Evolutionary conservation across 257 asterid species (phyloP).

Genomic region (Echites panduratus): DNA sequence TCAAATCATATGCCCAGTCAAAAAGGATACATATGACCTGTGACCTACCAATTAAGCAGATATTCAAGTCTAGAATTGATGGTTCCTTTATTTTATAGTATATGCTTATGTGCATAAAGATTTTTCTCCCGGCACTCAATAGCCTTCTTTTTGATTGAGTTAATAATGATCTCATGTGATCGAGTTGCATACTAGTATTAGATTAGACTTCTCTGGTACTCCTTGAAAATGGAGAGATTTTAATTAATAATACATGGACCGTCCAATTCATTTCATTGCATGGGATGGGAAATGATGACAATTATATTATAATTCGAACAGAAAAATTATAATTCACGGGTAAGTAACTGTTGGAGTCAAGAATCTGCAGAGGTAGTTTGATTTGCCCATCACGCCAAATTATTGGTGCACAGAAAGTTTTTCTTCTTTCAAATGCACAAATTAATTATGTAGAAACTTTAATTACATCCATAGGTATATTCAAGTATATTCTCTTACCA

Average conservation of each 20-base stretch:
- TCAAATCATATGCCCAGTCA: conserved; percentile 46
- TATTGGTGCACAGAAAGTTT: conserved; percentile 9
- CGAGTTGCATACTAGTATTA: too few relatives aligned
- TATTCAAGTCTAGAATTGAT: conserved; percentile 31
- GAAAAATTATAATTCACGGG: not conserved
- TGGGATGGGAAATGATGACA: conserved; percentile 1
- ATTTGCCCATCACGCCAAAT: not conserved
- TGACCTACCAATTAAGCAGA: conserved; percentile 30
- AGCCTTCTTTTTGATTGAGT: not conserved
- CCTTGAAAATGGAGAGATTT: not conserved
- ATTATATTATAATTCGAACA: not conserved
- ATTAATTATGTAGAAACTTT: too few relatives aligned
- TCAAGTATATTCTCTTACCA: not conserved
- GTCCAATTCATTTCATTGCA: not conserved
- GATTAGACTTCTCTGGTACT: conserved; percentile 4
- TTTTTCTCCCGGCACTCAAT: too few relatives aligned
- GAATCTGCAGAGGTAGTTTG: not conserved
- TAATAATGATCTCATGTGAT: too few relatives aligned
- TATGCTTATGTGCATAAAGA: too few relatives aligned
- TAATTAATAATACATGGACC: not conserved
- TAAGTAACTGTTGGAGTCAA: not conserved
- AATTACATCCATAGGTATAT: not conserved
- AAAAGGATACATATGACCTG: conserved; percentile 24
- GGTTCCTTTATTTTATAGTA: conserved; percentile 10
- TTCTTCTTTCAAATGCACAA: too few relatives aligned